Conservation (phyloP, 2,329 filamentous ascomycete species). For the Beauveria sp. region DNA sequence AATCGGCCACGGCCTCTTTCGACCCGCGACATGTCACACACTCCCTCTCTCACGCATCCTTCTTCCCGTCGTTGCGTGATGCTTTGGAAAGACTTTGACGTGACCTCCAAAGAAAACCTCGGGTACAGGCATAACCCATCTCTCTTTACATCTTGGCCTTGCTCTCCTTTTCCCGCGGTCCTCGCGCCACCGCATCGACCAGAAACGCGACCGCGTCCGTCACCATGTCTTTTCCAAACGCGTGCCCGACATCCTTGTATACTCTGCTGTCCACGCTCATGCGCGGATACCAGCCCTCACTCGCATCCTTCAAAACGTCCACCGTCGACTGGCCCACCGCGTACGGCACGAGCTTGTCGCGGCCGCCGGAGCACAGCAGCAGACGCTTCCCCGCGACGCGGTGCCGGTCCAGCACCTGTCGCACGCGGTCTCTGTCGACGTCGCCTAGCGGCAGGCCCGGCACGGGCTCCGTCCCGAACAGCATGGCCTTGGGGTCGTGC, state of each 20-base stretch:
- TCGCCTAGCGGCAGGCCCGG: conserved; percentile 23
- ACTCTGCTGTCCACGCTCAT: conserved; percentile 57
- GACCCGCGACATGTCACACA: too few species aligned
- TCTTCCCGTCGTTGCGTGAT: too few species aligned
- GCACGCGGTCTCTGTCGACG: conserved; percentile 36
- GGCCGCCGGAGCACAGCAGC: conserved; percentile 56
- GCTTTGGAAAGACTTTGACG: too few species aligned
- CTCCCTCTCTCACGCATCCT: too few species aligned
- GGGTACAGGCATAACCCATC: too few species aligned
- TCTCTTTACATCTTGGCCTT: conserved; percentile 19
- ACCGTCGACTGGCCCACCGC: conserved; percentile 52
- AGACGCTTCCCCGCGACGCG: conserved; percentile 54
- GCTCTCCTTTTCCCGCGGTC: conserved; percentile 18
- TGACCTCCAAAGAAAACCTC: too few species aligned
- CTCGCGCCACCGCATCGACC: conserved; percentile 34
- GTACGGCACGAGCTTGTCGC: conserved; percentile 68
- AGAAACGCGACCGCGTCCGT: conserved; percentile 59
- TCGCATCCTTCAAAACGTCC: conserved; percentile 49
- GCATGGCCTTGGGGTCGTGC: conserved; percentile 67
- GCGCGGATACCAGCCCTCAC: conserved; percentile 35
- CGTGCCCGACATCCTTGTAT: conserved; percentile 62
- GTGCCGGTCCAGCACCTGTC: conserved; percentile 36
- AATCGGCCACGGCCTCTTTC: too few species aligned
- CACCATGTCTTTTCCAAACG: conserved; percentile 61
- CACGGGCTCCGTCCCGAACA: conserved; percentile 49